Conservation (phyloP, 768 basidiomycete genomes). For the Kwoniella newhampshirensis region DNA sequence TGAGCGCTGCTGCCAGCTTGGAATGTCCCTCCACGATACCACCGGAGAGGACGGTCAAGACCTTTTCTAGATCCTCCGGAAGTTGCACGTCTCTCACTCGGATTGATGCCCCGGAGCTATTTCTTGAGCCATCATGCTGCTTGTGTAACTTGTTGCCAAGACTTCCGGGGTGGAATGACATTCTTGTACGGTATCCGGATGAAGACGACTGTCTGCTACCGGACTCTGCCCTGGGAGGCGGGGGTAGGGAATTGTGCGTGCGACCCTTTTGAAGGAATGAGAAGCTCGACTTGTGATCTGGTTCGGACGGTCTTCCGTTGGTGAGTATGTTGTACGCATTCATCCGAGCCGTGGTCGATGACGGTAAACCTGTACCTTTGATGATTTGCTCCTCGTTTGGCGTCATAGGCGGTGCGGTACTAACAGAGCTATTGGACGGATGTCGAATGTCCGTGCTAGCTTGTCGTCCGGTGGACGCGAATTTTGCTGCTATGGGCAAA, state of each 20-base stretch:
- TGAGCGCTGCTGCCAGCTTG: slow-evolving; percentile 76
- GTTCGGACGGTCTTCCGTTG: slow-evolving; percentile 38
- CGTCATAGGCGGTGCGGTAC: slow-evolving; percentile 15
- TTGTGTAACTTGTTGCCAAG: slow-evolving; percentile 17
- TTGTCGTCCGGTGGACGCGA: slow-evolving; percentile 58
- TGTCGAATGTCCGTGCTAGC: slow-evolving; percentile 6
- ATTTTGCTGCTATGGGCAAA: slow-evolving; percentile 85
- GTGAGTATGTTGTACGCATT: slow-evolving; percentile 44
- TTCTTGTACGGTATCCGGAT: slow-evolving; percentile 11
- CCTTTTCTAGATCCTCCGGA: slow-evolving; percentile 81
- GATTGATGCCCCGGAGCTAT: slow-evolving; percentile 14
- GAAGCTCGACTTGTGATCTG: slow-evolving; percentile 14
- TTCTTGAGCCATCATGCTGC: slow-evolving; percentile 2
- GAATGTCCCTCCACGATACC: slow-evolving; percentile 88
- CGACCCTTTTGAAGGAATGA: slow-evolving; percentile 22
- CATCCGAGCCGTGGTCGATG: slow-evolving; percentile 28
- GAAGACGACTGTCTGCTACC: slow-evolving; percentile 3
- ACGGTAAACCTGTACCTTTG: slow-evolving; percentile 2
- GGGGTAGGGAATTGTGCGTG: slow-evolving; percentile 50
- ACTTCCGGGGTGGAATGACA: slow-evolving; percentile 26
- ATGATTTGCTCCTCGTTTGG: slow-evolving; percentile 11
- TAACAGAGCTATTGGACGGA: slow-evolving; percentile 15
- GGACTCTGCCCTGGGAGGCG: slow-evolving; percentile 22
- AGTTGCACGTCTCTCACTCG: slow-evolving; percentile 51
- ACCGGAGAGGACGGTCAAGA: slow-evolving; percentile 79